phyloP scores from a whole-genome alignment of 352 stramenopile genomes.

The Globisporangium takayamanum region DNA sequence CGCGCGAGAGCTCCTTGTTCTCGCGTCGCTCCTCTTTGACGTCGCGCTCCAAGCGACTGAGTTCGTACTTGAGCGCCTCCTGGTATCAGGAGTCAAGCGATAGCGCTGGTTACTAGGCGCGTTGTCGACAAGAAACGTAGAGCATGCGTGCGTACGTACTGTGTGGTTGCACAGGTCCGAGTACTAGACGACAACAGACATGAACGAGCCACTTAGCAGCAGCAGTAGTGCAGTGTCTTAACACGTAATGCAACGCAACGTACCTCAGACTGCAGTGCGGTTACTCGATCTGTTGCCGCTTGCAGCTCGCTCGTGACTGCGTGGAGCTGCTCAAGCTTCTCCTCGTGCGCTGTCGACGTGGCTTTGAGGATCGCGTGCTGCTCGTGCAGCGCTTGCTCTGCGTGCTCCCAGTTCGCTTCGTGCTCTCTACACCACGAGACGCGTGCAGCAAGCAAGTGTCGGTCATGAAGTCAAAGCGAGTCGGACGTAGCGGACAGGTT shows the following conservation, averaged over 20 bases:
- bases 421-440: slow-evolving; percentile 23
- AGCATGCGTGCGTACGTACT: slow-evolving; percentile 5
- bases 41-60: slow-evolving; percentile 25
- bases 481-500: no score
- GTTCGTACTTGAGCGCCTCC: slow-evolving; percentile 26
- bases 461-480: no score
- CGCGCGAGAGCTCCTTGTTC: slow-evolving; percentile 25
- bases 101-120: no score
- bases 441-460: slow-evolving; percentile 2
- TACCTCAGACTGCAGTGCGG: slow-evolving; percentile 26
- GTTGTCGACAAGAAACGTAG: not conserved
- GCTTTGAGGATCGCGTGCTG: slow-evolving; percentile 38
- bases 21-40: slow-evolving; percentile 22
- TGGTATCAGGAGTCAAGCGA: slow-evolving; percentile 3
- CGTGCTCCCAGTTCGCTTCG: slow-evolving; percentile 29
- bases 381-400: slow-evolving; percentile 26
- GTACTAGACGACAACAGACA: slow-evolving; percentile 15
- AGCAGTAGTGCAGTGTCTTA: no score
- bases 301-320: slow-evolving; percentile 16
- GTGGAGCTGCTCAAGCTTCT: slow-evolving; percentile 22
- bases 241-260: not conserved
- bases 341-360: slow-evolving; percentile 17
- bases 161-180: slow-evolving; percentile 18
- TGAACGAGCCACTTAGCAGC: not conserved
- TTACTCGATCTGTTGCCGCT: slow-evolving; percentile 7